Base-by-base conservation (phyloP, 23 red algal genomes). In the Pyropia yezoensis region DNA sequence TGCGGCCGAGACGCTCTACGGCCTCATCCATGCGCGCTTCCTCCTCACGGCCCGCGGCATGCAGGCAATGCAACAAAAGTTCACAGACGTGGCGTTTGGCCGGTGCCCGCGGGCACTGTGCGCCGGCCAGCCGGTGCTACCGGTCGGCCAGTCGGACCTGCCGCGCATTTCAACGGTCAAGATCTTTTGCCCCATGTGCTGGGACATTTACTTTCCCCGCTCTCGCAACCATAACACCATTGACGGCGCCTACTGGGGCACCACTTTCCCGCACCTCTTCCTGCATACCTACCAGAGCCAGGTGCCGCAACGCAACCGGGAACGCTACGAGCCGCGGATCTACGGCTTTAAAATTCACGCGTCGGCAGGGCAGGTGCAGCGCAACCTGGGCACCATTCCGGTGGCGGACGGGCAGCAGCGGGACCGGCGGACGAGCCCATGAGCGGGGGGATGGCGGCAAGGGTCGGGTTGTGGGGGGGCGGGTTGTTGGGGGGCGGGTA, bases 171-270 rank as follows among this genome's bases (percentile, higher is more conserved):
- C 80, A 5, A 89, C 84, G 17, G 85, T 96, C 51, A 96, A 96
- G 33, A 79, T 80, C 20, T 96, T 96, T 64, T 96, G 92, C 66
- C 92, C 92, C 26, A 63, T 73, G 61, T 96, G 92, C 45, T 96
- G 83, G 84, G 92, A 96, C 59, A 69, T 96, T 26, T 96, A 73
- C 67, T 82, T 82, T 64, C 92, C 92, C 27, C 79, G 92, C 27
- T 79, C 71, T 52, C 61, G 84, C 45, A 73, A 34, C 26, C 83
- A 83, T 55, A 88, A 76, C 56, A 80, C 74, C 64, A 58, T 96
- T 49, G 92, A 96, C 70, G 92, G 92, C 26, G 92, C 84, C 28
- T 96, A 79, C 70, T 96, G 92, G 92, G 92, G 92, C 33, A 96
- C 92, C 29, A 96, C 84, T 19, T 96, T 96, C 79, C 80, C 92